A percentile compares a stretch with the other conserved stretches of the same genome.
phyloP scores from a whole-genome alignment of 257 asterid genomes.

The Scutellaria minor region DNA sequence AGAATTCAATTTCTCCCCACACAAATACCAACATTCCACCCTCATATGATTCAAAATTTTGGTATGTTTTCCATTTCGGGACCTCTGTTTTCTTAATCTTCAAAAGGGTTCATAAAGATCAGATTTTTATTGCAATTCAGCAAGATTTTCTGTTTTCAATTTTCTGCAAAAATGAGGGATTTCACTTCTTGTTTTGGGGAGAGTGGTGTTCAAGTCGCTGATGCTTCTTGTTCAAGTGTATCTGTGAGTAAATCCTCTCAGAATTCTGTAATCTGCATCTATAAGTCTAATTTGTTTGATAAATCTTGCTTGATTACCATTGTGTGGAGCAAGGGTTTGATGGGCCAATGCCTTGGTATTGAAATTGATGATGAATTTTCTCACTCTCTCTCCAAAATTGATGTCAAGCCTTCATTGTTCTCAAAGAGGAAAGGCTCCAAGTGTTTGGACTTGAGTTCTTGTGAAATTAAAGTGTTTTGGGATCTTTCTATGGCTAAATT shows the following conservation, averaged over 20 bases:
- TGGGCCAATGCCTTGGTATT: conserved; percentile 83
- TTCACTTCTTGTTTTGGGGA: conserved; percentile 96
- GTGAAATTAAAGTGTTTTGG: conserved; percentile 73
- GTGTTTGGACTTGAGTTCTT: conserved; percentile 52
- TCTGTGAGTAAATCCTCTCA: conserved; percentile 65
- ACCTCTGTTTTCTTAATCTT: conserved; percentile 7
- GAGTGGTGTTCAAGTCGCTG: conserved; percentile 93
- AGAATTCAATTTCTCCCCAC: conserved; percentile 10
- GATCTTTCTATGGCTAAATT: conserved; percentile 79
- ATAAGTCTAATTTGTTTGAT: conserved; percentile 64
- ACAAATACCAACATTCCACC: conserved; percentile 17
- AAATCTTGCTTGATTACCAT: conserved; percentile 66
- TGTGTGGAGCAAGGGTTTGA: conserved; percentile 85
- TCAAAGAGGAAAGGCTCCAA: conserved; percentile 83
- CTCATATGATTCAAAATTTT: conserved; percentile 28
- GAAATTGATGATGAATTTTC: conserved; percentile 78
- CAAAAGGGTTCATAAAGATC: conserved; percentile 34
- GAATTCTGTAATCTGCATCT: conserved; percentile 71
- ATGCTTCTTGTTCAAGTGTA: conserved; percentile 69
- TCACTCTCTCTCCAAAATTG: conserved; percentile 68
- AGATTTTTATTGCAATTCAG: conserved; percentile 22
- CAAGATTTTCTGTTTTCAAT: not conserved
- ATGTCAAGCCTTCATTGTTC: conserved; percentile 83
- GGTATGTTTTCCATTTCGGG: conserved; percentile 41
- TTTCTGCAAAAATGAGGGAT: conserved; percentile 46